Percentiles rank a stretch among this genome's conserved stretches.
Evolutionary conservation across 2,329 filamentous ascomycete species (phyloP).

Genomic region (Waltergamsia citrina): DNA sequence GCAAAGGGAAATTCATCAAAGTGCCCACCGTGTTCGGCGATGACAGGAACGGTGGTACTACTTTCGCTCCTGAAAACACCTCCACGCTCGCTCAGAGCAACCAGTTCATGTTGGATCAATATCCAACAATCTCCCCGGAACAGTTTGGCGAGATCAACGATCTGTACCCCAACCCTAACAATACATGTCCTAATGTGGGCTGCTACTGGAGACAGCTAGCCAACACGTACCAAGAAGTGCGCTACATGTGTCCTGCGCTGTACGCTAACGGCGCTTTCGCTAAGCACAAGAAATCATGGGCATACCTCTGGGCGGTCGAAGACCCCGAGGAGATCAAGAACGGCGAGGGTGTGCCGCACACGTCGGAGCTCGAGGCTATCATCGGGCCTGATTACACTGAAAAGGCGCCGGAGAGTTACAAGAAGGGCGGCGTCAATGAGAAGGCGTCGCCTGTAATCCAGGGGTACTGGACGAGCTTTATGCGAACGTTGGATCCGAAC

Average conservation of each 20-base stretch:
- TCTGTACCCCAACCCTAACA: slow-evolving; percentile 24
- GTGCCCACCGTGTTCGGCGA: slow-evolving; percentile 41
- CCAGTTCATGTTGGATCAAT: slow-evolving; percentile 21
- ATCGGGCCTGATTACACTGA: slow-evolving; percentile 52
- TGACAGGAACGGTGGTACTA: slow-evolving; percentile 26
- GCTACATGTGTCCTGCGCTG: slow-evolving; percentile 24
- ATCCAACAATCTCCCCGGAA: slow-evolving; percentile 19
- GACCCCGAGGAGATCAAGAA: slow-evolving; percentile 40
- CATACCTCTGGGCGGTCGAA: slow-evolving; percentile 35
- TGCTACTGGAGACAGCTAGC: slow-evolving; percentile 26
- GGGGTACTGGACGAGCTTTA: slow-evolving; percentile 67
- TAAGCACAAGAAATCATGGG: slow-evolving; percentile 21
- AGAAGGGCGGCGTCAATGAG: slow-evolving; percentile 39
- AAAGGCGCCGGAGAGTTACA: slow-evolving; percentile 46
- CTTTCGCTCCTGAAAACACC: slow-evolving; percentile 18
- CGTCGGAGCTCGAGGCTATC: slow-evolving; percentile 55
- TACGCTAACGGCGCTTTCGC: slow-evolving; percentile 16
- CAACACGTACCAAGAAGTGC: slow-evolving; percentile 23
- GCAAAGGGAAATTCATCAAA: slow-evolving; percentile 37
- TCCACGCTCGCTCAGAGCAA: slow-evolving; percentile 22
- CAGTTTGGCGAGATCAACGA: slow-evolving; percentile 20
- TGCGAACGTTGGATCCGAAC: slow-evolving; percentile 59
- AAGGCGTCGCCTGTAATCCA: slow-evolving; percentile 52
- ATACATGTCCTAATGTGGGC: slow-evolving; percentile 18
- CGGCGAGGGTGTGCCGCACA: slow-evolving; percentile 58